Percentiles rank a stretch among this genome's conserved stretches.
Conservation (phyloP, 352 stramenopile species). For the Phytopythium helicoides region DNA sequence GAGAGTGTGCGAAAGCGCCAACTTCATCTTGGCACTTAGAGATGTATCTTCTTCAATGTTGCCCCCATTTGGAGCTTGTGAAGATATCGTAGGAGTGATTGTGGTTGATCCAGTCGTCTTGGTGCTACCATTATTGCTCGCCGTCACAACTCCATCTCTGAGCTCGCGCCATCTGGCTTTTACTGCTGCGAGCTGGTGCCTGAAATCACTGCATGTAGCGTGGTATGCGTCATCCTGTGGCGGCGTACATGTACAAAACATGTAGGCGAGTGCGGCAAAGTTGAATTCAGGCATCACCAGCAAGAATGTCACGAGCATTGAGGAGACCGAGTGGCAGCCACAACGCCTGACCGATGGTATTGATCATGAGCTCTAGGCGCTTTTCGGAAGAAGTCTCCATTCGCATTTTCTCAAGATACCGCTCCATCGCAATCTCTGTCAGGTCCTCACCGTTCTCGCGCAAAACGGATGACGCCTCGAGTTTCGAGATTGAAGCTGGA, state of each 20-base stretch:
- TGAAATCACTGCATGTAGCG: constrained; percentile 47
- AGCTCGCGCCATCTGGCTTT: constrained; percentile 69
- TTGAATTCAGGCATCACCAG: constrained; percentile 76
- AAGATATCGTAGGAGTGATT: too few species aligned
- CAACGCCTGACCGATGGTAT: constrained; percentile 65
- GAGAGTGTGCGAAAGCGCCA: constrained; percentile 64
- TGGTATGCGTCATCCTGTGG: constrained; percentile 49
- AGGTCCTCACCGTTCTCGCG: constrained; percentile 80
- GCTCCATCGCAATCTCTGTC: constrained; percentile 71
- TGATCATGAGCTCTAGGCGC: constrained; percentile 67
- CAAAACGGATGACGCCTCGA: constrained; percentile 56
- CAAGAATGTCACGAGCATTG: constrained; percentile 61
- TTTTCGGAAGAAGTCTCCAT: constrained; percentile 49
- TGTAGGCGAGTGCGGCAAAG: constrained; percentile 65
- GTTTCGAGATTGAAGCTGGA: constrained; percentile 26
- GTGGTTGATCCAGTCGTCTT: constrained; percentile 6
- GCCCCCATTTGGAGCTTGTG: neutral
- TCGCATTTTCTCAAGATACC: constrained; percentile 66
- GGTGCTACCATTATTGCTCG: constrained; percentile 2
- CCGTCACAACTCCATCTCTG: constrained; percentile 16
- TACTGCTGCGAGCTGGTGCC: constrained; percentile 43
- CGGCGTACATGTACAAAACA: constrained; percentile 66
- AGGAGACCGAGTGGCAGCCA: constrained; percentile 64
- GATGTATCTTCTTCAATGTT: constrained; percentile 20
- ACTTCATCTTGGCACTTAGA: constrained; percentile 58